phyloP scores from a whole-genome alignment of 2,329 filamentous ascomycete genomes.

The Juglanconis sp. region DNA sequence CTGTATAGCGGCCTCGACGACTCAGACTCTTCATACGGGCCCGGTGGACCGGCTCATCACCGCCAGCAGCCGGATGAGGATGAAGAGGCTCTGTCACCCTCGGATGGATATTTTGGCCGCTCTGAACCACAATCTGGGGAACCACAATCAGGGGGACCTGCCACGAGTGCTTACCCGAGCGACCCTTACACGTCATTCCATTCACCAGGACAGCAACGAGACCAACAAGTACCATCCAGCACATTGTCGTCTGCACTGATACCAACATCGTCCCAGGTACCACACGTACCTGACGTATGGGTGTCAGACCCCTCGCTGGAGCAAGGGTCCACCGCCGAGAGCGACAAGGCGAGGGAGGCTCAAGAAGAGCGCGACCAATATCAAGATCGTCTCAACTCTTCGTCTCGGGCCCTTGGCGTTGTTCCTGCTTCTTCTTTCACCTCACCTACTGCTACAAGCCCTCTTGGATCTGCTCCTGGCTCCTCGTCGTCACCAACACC shows the following conservation, averaged over 20 bases:
- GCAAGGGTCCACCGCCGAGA: conserved; percentile 30
- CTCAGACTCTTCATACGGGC: conserved; percentile 5
- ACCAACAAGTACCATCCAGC: not conserved
- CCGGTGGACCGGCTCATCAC: not conserved
- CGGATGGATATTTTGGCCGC: conserved; percentile 50
- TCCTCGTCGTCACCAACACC: not conserved
- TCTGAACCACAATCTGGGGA: not conserved
- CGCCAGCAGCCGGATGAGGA: conserved; percentile 20
- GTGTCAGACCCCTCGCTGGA: conserved; percentile 46
- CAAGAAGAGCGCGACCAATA: conserved; percentile 34
- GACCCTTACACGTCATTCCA: conserved; percentile 18
- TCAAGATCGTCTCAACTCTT: not conserved
- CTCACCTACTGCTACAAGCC: not conserved
- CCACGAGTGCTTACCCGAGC: conserved; percentile 17
- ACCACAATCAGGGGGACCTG: not conserved
- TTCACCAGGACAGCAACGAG: not conserved
- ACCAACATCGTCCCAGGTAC: conserved; percentile 33
- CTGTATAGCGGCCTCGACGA: conserved; percentile 38
- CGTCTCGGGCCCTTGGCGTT: no score
- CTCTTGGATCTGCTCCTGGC: not conserved
- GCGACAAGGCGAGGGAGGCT: conserved; percentile 42
- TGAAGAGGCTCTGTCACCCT: conserved; percentile 40
- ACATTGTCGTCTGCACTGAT: conserved; percentile 6
- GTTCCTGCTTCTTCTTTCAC: conserved; percentile 1
- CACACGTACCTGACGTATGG: conserved; percentile 45